Evolutionary conservation across 2,329 filamentous ascomycete species (phyloP).

Genomic region (Fusarium sp.): DNA sequence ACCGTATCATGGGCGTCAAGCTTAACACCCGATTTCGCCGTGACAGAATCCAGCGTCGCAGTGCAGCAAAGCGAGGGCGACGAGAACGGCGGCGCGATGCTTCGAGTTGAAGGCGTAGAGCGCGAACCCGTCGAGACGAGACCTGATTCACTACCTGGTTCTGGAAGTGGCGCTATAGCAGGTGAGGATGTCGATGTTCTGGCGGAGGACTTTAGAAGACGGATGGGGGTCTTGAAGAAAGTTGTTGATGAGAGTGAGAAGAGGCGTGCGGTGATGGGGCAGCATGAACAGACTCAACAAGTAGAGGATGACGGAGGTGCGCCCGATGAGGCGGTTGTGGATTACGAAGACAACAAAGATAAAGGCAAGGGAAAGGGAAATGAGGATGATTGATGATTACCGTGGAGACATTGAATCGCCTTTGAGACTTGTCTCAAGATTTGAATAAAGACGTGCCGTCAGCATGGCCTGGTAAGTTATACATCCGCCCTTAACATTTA

Average conservation of each 20-base stretch:
- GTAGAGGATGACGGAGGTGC: slow-evolving; percentile 23
- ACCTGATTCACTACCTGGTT: slow-evolving; percentile 46
- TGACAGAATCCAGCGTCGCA: slow-evolving; percentile 60
- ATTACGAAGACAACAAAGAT: slow-evolving; percentile 35
- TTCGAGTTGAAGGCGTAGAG: slow-evolving; percentile 55
- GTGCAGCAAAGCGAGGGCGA: slow-evolving; percentile 57
- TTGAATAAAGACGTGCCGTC: background rate
- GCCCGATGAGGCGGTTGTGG: slow-evolving; percentile 36
- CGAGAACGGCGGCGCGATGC: slow-evolving; percentile 46
- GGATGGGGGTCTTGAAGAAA: slow-evolving; percentile 66
- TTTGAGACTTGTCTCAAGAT: slow-evolving; percentile 1
- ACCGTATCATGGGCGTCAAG: slow-evolving; percentile 76
- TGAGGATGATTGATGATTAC: slow-evolving; percentile 23
- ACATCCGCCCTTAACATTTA: background rate
- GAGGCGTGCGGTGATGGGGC: slow-evolving; percentile 52
- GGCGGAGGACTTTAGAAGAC: slow-evolving; percentile 68
- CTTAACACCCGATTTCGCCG: slow-evolving; percentile 78
- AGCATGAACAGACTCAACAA: slow-evolving; percentile 16
- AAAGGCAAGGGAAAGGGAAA: slow-evolving; percentile 24
- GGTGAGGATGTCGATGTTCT: slow-evolving; percentile 64
- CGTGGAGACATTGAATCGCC: background rate
- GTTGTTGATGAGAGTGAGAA: slow-evolving; percentile 66
- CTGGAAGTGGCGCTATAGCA: slow-evolving; percentile 49
- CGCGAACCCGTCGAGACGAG: slow-evolving; percentile 52
- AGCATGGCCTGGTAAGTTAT: slow-evolving; percentile 3